Evolutionary conservation across 192 early-diverging fungal species (phyloP).

Genomic region (Rhizophagus sp.): DNA sequence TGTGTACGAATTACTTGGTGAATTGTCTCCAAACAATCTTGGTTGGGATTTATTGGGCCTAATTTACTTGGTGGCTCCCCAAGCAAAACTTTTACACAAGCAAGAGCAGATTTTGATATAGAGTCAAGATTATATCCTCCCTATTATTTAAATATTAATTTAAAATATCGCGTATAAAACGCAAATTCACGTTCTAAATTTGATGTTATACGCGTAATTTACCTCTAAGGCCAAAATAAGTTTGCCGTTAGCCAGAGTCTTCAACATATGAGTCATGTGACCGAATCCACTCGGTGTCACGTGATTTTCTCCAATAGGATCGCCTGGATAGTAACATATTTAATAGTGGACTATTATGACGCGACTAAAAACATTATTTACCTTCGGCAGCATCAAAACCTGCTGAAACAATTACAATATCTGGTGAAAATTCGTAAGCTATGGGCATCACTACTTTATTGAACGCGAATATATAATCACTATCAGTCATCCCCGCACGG

Average conservation of each 20-base stretch:
- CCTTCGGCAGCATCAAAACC: slow-evolving; percentile 88
- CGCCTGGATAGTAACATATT: slow-evolving; percentile 44
- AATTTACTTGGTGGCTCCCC: slow-evolving; percentile 55
- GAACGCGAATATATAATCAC: slow-evolving; percentile 89
- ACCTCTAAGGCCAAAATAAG: slow-evolving; percentile 80
- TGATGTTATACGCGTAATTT: slow-evolving; percentile 15
- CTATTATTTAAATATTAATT: slow-evolving; percentile 28
- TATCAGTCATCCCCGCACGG: slow-evolving; percentile 69
- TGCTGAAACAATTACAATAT: slow-evolving; percentile 82
- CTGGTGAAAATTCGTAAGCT: slow-evolving; percentile 78
- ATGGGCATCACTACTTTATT: slow-evolving; percentile 78
- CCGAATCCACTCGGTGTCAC: slow-evolving; percentile 83
- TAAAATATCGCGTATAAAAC: not conserved
- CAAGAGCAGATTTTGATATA: slow-evolving; percentile 71
- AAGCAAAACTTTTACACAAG: slow-evolving; percentile 73
- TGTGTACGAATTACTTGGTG: slow-evolving; percentile 50
- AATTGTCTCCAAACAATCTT: slow-evolving; percentile 48
- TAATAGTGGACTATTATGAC: not conserved
- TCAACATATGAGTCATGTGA: slow-evolving; percentile 85
- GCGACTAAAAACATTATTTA: slow-evolving; percentile 9
- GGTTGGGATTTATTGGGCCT: slow-evolving; percentile 39
- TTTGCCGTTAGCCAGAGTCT: slow-evolving; percentile 64
- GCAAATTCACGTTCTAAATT: not conserved
- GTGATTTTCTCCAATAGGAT: slow-evolving; percentile 80
- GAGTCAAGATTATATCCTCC: slow-evolving; percentile 88